A percentile compares a stretch with the other conserved stretches of the same genome.
Conservation (phyloP, 2,329 filamentous ascomycete genomes). For the Colletotrichum zoysiae region DNA sequence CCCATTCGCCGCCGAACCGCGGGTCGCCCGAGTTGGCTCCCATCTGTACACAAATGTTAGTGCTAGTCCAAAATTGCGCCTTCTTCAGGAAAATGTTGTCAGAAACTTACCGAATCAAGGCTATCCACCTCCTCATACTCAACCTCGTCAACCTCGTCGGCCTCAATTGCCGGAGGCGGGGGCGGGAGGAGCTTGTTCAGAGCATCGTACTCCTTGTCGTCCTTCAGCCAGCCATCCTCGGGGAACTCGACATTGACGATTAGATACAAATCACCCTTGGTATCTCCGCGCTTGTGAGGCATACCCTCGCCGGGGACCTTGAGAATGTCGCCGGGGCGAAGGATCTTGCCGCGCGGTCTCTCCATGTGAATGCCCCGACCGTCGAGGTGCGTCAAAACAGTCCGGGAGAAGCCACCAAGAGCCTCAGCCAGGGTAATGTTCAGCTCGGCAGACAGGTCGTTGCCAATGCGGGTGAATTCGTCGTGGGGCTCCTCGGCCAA, state of each 20-base stretch:
- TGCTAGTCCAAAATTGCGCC: background rate
- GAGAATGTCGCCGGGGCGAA: constrained; percentile 86
- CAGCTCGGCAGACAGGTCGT: constrained; percentile 86
- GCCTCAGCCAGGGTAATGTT: constrained; percentile 87
- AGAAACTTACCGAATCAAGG: constrained; percentile 77
- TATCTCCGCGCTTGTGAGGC: constrained; percentile 88
- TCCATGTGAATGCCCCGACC: constrained; percentile 88
- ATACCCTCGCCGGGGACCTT: constrained; percentile 93
- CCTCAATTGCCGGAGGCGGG: constrained; percentile 70
- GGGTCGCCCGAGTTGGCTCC: constrained; percentile 79
- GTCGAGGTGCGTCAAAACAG: constrained; percentile 92
- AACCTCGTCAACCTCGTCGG: constrained; percentile 87
- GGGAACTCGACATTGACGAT: constrained; percentile 90
- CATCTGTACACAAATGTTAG: constrained; percentile 64
- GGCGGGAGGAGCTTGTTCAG: constrained; percentile 82
- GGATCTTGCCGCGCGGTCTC: constrained; percentile 83
- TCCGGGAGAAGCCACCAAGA: constrained; percentile 88
- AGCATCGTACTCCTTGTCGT: constrained; percentile 77
- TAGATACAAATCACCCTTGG: constrained; percentile 88
- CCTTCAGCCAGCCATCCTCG: constrained; percentile 83
- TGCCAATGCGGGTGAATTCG: constrained; percentile 83
- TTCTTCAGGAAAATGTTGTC: background rate
- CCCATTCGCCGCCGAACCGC: constrained; percentile 74
- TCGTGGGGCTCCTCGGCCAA: constrained; percentile 86
- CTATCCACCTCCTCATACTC: constrained; percentile 86